phyloP scores from a whole-genome alignment of 176 grass and related monocot genomes.

The Lolium perenne region DNA sequence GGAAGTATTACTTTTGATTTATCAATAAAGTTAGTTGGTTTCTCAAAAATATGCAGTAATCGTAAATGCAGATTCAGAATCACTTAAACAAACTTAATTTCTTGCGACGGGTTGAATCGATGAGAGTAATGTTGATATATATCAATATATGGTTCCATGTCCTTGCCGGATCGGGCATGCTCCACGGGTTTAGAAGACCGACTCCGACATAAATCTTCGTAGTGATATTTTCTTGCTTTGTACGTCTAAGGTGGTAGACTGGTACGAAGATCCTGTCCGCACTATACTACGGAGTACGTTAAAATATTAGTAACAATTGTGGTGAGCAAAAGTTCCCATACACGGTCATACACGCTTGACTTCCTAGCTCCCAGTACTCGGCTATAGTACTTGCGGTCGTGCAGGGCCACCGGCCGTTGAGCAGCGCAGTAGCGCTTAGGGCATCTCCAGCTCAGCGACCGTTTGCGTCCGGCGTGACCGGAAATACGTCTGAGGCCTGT shows the following conservation, averaged over 20 bases:
- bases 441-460: no score
- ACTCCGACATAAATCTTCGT: background rate
- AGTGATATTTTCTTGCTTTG: no score
- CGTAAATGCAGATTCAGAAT: no score
- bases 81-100: no score
- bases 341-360: background rate
- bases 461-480: no score
- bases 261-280: slow-evolving; percentile 1
- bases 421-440: background rate
- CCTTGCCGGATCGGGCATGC: background rate
- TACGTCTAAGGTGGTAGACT: background rate
- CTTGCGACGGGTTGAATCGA: no score
- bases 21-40: no score
- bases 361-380: background rate
- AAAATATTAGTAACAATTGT: background rate
- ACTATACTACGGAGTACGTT: background rate
- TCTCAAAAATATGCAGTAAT: no score
- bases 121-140: no score
- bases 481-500: no score
- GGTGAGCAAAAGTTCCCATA: background rate
- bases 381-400: background rate
- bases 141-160: no score
- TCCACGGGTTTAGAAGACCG: slow-evolving; percentile 8
- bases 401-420: background rate
- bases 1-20: no score